A percentile compares a stretch with the other conserved stretches of the same genome.
phyloP scores from a whole-genome alignment of 768 basidiomycete species.

The Wakefieldia striispora region DNA sequence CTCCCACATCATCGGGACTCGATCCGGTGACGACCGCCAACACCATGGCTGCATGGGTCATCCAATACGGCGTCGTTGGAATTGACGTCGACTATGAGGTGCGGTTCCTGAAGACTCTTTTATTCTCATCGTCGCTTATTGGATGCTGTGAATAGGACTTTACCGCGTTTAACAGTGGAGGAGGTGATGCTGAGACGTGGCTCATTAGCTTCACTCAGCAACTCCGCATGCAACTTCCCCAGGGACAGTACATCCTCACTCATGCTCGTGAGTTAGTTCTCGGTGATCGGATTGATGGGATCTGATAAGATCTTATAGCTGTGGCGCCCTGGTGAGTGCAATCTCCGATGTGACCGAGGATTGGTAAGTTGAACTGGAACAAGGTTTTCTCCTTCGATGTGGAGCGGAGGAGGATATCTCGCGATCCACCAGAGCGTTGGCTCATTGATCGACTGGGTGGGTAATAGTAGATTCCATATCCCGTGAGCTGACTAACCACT shows the following conservation, averaged over 20 bases:
- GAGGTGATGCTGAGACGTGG: constrained; percentile 40
- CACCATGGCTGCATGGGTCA: constrained; percentile 47
- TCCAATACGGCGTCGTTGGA: constrained; percentile 35
- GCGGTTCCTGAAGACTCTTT: background rate
- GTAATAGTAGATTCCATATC: background rate
- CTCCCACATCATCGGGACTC: constrained; percentile 41
- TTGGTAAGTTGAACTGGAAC: background rate
- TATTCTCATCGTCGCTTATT: background rate
- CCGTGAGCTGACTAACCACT: background rate
- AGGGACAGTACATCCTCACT: constrained; percentile 33
- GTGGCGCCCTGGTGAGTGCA: constrained; percentile 18
- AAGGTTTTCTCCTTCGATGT: constrained; percentile 22
- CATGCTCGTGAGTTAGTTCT: constrained; percentile 32
- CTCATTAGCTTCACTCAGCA: constrained; percentile 31
- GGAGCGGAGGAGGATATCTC: constrained; percentile 37
- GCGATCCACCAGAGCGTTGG: constrained; percentile 38
- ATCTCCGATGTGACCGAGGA: background rate
- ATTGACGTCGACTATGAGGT: constrained; percentile 47
- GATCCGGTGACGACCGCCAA: constrained; percentile 42
- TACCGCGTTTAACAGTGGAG: constrained; percentile 27
- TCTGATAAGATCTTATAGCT: constrained; percentile 8
- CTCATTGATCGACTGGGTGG: constrained; percentile 45
- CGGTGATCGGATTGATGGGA: background rate
- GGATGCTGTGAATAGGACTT: constrained; percentile 24
- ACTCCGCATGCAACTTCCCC: constrained; percentile 32